Evolutionary conservation across 371 early-diverging fungal genomes (phyloP).

Genomic region (Mucor plumbeus): DNA sequence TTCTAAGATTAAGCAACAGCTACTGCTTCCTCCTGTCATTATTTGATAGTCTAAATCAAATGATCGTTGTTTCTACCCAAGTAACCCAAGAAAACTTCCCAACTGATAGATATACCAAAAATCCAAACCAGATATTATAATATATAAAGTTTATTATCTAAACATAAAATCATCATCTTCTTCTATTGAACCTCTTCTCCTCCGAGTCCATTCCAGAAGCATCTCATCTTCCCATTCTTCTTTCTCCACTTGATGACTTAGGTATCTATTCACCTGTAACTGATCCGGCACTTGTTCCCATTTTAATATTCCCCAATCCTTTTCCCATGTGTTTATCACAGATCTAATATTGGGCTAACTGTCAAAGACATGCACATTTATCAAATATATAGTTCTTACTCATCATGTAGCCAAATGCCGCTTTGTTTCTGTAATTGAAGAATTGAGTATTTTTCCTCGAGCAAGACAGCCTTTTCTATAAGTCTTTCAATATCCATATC

Average conservation of each 20-base stretch:
- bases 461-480: slow-evolving; percentile 50
- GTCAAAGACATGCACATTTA: not conserved
- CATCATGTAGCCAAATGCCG: slow-evolving; percentile 60
- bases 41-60: no score
- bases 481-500: slow-evolving; percentile 55
- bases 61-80: no score
- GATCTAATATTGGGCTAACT: slow-evolving; percentile 30
- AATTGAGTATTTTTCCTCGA: slow-evolving; percentile 52
- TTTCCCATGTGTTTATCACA: slow-evolving; percentile 44
- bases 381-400: slow-evolving; percentile 28
- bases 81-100: no score
- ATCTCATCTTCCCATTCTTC: slow-evolving; percentile 63
- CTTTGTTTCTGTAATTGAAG: slow-evolving; percentile 59
- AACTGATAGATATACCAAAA: no score
- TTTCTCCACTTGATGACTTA: slow-evolving; percentile 30
- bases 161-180: slow-evolving; percentile 24
- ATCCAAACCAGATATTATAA: no score
- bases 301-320: slow-evolving; percentile 38
- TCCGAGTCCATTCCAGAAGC: slow-evolving; percentile 37
- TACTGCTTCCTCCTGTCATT: no score
- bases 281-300: slow-evolving; percentile 53
- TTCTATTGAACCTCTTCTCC: slow-evolving; percentile 23
- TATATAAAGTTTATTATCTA: slow-evolving; percentile 6
- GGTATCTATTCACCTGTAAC: slow-evolving; percentile 41
- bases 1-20: no score